Conservation (phyloP, 208 protist species). For the Vickermania spadyakhi region DNA sequence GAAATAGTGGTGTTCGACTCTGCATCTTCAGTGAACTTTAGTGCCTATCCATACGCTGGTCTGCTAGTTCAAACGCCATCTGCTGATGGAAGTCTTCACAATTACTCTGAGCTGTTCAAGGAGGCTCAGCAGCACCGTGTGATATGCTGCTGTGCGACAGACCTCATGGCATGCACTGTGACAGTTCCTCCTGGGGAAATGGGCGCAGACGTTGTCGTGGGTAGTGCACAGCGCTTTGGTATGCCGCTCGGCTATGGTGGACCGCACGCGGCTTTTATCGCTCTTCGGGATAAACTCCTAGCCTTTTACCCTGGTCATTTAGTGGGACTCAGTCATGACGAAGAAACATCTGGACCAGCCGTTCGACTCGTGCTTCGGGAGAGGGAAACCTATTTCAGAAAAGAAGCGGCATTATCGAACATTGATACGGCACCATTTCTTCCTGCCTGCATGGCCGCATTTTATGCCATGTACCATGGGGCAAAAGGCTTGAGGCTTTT, state of each 20-base stretch:
- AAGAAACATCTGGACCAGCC: slow-evolving; percentile 61
- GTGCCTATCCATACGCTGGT: slow-evolving; percentile 56
- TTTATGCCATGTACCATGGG: slow-evolving; percentile 98
- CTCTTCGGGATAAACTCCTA: slow-evolving; percentile 80
- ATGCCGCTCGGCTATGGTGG: slow-evolving; percentile 94
- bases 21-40: slow-evolving; percentile 41
- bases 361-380: slow-evolving; percentile 97
- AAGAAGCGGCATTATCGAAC: slow-evolving; percentile 94
- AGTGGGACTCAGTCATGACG: slow-evolving; percentile 94
- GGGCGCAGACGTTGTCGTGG: slow-evolving; percentile 93
- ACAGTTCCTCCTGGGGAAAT: slow-evolving; percentile 91
- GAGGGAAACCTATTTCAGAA: slow-evolving; percentile 98
- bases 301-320: slow-evolving; percentile 93
- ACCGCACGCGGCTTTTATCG: slow-evolving; percentile 97
- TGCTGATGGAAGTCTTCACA: slow-evolving; percentile 77
- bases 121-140: slow-evolving; percentile 43
- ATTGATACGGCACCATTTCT: slow-evolving; percentile 98
- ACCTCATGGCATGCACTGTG: slow-evolving; percentile 92
- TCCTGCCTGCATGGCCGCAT: slow-evolving; percentile 94
- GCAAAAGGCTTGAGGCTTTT: slow-evolving; percentile 92
- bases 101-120: slow-evolving; percentile 68
- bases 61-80: slow-evolving; percentile 94
- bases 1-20: slow-evolving; percentile 80
- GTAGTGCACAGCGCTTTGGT: slow-evolving; percentile 94
- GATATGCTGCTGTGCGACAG: slow-evolving; percentile 78